Conservation (phyloP, 805 yeast species). For the Metschnikowia hibisci region DNA sequence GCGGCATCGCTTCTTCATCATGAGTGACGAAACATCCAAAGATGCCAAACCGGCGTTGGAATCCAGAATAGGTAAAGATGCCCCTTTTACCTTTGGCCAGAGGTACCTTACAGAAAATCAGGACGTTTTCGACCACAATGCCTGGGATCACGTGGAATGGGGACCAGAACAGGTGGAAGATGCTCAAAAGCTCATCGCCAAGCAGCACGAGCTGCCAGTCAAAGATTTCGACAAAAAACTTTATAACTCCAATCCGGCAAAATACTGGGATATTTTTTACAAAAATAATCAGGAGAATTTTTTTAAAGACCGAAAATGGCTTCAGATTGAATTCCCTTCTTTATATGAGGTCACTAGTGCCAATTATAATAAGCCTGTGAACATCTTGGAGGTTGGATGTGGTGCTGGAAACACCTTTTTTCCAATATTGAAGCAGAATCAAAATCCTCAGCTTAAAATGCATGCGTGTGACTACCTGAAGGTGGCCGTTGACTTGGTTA, state of each 20-base stretch:
- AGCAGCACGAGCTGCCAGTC: conserved; percentile 83
- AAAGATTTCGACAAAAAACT: conserved; percentile 74
- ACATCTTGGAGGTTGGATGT: conserved; percentile 90
- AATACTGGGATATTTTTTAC: conserved; percentile 93
- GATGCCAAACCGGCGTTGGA: conserved; percentile 42
- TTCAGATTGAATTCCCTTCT: conserved; percentile 88
- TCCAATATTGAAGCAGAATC: conserved; percentile 79
- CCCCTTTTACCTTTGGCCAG: conserved; percentile 91
- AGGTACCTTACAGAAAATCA: conserved; percentile 65
- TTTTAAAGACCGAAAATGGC: conserved; percentile 95
- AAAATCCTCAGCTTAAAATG: conserved; percentile 69
- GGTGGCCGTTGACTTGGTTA: conserved; percentile 85
- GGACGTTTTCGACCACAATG: conserved; percentile 89
- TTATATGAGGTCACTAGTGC: conserved; percentile 70
- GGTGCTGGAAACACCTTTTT: conserved; percentile 98
- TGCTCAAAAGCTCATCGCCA: conserved; percentile 68
- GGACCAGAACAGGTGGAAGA: conserved; percentile 80
- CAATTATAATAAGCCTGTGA: conserved; percentile 62
- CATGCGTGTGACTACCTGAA: conserved; percentile 88
- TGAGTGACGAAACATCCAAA: conserved; percentile 5
- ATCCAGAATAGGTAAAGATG: conserved; percentile 73
- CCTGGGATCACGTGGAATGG: conserved; percentile 98
- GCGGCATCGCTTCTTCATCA: not conserved
- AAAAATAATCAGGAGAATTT: conserved; percentile 88
- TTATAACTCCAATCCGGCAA: conserved; percentile 82